Evolutionary conservation across 2,329 filamentous ascomycete species (phyloP), one percentile per base, ranked within the genome.

Genomic region (Aspergillus hortae): DNA sequence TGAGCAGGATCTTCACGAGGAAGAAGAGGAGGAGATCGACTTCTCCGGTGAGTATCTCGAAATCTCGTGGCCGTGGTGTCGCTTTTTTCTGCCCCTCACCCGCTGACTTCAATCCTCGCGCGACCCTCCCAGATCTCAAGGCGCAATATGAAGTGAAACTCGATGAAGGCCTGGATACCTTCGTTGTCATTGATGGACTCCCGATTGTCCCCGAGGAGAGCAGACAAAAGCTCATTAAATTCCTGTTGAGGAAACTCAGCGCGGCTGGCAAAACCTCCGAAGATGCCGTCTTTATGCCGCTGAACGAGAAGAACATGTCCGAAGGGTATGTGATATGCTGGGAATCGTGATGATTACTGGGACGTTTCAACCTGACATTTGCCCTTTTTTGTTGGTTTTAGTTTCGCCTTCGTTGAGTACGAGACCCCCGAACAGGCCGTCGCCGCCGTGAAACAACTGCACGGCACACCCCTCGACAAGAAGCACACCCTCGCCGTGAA

Each of bases 321-420:
- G 80, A 95, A 77, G 88, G 88, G 90, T 95, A 81, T 61, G 83
- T 76, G 27, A 30, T 30, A 9, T 10, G 51, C 48, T 51, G 44
- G 38, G 48, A 42, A 36, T 17, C 14, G 35, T 41, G 44, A 21
- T 44, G 42, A 32, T 33, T 10, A 6, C 35, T n/a, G 35, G 35
- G 15, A 17, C 6, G 35, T n/a, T 38, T n/a, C 15, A 38, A 17
- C 35, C 35, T 38, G 35, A 38, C 35, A 38, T 38, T 14, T 38
- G 35, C 14, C 35, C 19, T 57, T 44, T 35, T 32, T 54, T 32
- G 32, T 51, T 48, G 25, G 33, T 19, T 19, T 44, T 56, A 95
- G 91, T 60, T 99, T 95, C 69, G 94, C 94, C 53, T 99, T 99
- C 69, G 91, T 99, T 65, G 94, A 99, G 74, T 99, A 92, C 75